Percentiles rank a stretch among this genome's conserved stretches.
These are phyloP conservation scores for Nymphaea colorata DNA, from an alignment of 164 flowering plant genomes.

Conservation along the genomic window DNA sequence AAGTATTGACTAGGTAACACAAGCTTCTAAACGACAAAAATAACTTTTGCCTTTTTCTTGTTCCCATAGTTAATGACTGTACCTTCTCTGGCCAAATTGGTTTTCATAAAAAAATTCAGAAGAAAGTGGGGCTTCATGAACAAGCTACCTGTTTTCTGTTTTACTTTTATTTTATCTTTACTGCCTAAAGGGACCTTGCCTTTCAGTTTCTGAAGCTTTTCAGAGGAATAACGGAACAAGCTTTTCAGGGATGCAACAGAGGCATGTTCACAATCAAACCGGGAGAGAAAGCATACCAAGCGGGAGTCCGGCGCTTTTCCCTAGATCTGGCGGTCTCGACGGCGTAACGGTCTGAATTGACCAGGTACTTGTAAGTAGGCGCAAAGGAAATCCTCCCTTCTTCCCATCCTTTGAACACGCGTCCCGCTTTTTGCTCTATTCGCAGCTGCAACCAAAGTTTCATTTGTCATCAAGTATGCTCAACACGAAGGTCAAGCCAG, in stretches of 20 bases:
- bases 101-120: not conserved
- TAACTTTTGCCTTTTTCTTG: too few species aligned
- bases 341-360: slow-evolving; percentile 59
- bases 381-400: slow-evolving; percentile 77
- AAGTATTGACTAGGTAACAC: too few species aligned
- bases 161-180: too few species aligned
- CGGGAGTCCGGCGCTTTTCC: slow-evolving; percentile 66
- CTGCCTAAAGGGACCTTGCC: not conserved
- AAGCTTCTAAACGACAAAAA: too few species aligned
- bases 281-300: slow-evolving; percentile 35
- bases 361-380: slow-evolving; percentile 77
- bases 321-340: slow-evolving; percentile 32
- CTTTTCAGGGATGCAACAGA: not conserved
- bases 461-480: not conserved
- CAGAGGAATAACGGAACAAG: not conserved
- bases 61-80: too few species aligned
- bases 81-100: too few species aligned
- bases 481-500: too few species aligned
- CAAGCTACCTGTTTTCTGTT: too few species aligned
- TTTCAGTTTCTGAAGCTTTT: not conserved
- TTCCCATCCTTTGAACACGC: slow-evolving; percentile 79
- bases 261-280: not conserved
- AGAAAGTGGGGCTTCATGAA: not conserved
- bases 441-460: slow-evolving; percentile 33
- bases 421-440: slow-evolving; percentile 62